Evolutionary conservation across 1,284 basidiomycete species (phyloP).

Genomic region (Termitomyces sp.): DNA sequence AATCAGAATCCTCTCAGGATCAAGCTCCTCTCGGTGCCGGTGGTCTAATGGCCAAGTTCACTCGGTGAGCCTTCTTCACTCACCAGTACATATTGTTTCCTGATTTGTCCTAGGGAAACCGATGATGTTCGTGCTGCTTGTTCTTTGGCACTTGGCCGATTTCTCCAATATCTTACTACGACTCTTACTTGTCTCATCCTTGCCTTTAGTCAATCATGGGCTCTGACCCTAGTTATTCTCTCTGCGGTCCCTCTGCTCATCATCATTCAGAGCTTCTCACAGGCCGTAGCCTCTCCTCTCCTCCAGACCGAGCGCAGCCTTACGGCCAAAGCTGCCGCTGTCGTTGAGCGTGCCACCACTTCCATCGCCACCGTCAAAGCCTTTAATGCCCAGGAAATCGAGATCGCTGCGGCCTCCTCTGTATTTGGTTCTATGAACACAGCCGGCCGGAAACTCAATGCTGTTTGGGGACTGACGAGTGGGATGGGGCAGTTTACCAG

Average conservation of each 20-base stretch:
- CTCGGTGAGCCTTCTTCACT: slow-evolving; percentile 51
- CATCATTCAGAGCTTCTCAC: slow-evolving; percentile 71
- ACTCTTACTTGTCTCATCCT: slow-evolving; percentile 76
- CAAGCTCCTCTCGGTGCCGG: slow-evolving; percentile 74
- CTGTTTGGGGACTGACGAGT: slow-evolving; percentile 73
- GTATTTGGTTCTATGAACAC: slow-evolving; percentile 44
- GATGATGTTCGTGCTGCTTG: slow-evolving; percentile 89
- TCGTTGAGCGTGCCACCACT: slow-evolving; percentile 73
- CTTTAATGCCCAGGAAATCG: slow-evolving; percentile 79
- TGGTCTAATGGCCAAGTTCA: slow-evolving; percentile 92
- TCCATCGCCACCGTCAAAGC: slow-evolving; percentile 93
- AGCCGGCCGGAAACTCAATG: slow-evolving; percentile 52
- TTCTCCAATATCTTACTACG: slow-evolving; percentile 81
- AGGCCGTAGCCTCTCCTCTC: slow-evolving; percentile 63
- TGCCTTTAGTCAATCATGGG: slow-evolving; percentile 77
- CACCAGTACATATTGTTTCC: background rate
- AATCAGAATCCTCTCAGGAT: slow-evolving; percentile 42
- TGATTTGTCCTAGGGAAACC: slow-evolving; percentile 64
- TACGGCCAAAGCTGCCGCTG: slow-evolving; percentile 69
- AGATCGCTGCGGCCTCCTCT: slow-evolving; percentile 45
- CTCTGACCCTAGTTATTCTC: slow-evolving; percentile 88
- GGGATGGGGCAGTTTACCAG: slow-evolving; percentile 74
- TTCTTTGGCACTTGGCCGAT: slow-evolving; percentile 70
- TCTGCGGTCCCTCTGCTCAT: slow-evolving; percentile 84
- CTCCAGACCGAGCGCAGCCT: slow-evolving; percentile 65